Base-by-base conservation (phyloP, 768 basidiomycete species). In the Coprinopsis cinerea region DNA sequence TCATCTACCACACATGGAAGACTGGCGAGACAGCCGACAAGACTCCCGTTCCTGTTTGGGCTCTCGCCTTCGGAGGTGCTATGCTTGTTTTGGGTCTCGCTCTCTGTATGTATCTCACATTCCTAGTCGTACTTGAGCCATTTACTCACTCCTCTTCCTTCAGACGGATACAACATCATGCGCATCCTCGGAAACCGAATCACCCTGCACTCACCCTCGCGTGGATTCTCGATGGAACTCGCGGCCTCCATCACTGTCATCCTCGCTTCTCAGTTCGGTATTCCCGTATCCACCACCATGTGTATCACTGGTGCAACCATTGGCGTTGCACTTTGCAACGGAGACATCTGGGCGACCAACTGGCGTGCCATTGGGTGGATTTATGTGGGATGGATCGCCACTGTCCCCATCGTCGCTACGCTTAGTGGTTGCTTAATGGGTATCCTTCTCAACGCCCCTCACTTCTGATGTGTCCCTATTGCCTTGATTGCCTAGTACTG, bases 151-250 rank as follows among this genome's bases (percentile, higher is more conserved):
- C n/a, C n/a, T n/a, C 47, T 6, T 53, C 54, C n/a, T n/a, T n/a
- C n/a, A 15, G 59, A 64, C 37, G 61, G 59, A 2, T 64, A 64
- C 55, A 61, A 61, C 44, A 62, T 64, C 49, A 62, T 64, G 63
- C 51, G 49, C 13, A 57, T 62, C 34, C 61, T 64, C 22, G 63
- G 61, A 45, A 64, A 61, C 54, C 59, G 59, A 32, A 57, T 64
- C 47, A 62, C 63, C n/a, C 57, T 64, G 18, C 58, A 59, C 51
- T 64, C 63, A 1, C 61, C 61, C 3, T 62, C 61, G 6, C 60
- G 60, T 50, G 63, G 60, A 17, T 64, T 61, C 53, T 56, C 56
- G 17, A 62, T 61, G 63, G 63, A 64, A 49, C 49, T 64, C 23
- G 58, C 56, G 18, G 47, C 63, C 13, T 57, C 63, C 15, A 61